A percentile compares a stretch with the other conserved stretches of the same genome.
Conservation (phyloP, 768 basidiomycete genomes). For the Cubamyces sp. region DNA sequence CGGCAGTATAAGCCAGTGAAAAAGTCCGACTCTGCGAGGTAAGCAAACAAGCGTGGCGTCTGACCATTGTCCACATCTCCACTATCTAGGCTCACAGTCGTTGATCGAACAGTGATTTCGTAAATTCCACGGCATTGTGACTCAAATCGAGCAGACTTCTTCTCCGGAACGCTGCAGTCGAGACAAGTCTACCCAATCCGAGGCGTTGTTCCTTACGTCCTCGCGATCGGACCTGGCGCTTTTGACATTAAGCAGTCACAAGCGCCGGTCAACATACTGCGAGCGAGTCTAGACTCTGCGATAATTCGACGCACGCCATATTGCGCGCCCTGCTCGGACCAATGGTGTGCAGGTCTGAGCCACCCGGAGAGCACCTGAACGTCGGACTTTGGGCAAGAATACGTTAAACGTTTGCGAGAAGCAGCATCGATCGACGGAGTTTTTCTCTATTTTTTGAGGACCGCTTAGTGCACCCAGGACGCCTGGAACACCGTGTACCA, state of each 20-base stretch:
- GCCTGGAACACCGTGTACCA: too few species aligned
- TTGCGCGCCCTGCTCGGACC: not conserved
- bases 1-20: too few species aligned
- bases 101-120: too few species aligned
- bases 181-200: not conserved
- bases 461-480: not conserved
- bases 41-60: too few species aligned
- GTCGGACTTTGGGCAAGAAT: not conserved
- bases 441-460: not conserved
- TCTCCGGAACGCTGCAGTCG: too few species aligned
- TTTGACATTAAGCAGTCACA: not conserved
- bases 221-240: constrained; percentile 1
- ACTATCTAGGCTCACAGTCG: too few species aligned
- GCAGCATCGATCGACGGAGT: not conserved
- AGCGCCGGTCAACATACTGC: not conserved
- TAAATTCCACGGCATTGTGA: too few species aligned
- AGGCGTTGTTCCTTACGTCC: constrained; percentile 2
- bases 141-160: too few species aligned
- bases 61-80: too few species aligned
- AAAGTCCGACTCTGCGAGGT: too few species aligned
- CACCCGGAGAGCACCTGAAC: not conserved
- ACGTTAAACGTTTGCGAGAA: not conserved
- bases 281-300: not conserved
- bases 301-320: not conserved
- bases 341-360: not conserved